These are phyloP conservation scores for Neoascochyta sp. DNA, from an alignment of 2,329 filamentous ascomycete species.

Conservation along the genomic window DNA sequence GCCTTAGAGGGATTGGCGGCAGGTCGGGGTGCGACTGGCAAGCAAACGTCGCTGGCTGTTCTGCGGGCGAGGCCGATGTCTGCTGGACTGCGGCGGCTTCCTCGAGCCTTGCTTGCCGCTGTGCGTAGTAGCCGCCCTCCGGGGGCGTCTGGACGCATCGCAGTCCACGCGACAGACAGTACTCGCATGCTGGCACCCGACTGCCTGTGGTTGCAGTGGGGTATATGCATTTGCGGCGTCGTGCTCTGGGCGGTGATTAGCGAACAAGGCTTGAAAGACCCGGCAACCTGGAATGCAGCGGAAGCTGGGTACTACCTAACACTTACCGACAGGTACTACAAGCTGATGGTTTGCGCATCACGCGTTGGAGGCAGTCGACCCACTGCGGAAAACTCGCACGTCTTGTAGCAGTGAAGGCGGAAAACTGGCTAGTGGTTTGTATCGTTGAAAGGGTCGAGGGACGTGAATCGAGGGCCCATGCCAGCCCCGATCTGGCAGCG, in stretches of 20 bases:
- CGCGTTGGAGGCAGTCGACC: conserved; percentile 3
- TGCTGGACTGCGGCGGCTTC: conserved; percentile 8
- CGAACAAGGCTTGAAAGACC: conserved; percentile 3
- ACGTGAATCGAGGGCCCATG: no score
- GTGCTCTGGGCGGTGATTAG: conserved; percentile 13
- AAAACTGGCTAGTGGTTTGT: conserved; percentile 12
- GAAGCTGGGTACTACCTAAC: no score
- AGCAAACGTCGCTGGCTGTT: conserved; percentile 3
- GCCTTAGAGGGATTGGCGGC: conserved; percentile 13
- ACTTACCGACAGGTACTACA: conserved; percentile 22
- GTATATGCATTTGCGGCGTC: conserved; percentile 23
- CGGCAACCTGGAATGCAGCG: no score
- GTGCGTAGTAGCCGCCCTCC: conserved; percentile 24
- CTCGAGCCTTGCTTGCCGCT: conserved; percentile 15
- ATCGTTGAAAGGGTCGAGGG: no score
- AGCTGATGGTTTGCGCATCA: conserved; percentile 24
- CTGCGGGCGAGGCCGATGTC: conserved; percentile 1
- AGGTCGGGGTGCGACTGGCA: conserved; percentile 8
- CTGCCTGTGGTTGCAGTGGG: conserved; percentile 9
- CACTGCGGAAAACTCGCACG: conserved; percentile 8
- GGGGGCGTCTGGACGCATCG: conserved; percentile 19
- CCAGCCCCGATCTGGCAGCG: conserved; percentile 2
- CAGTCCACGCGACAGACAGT: conserved; percentile 18
- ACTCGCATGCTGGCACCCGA: conserved; percentile 14
- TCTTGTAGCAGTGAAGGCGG: conserved; percentile 12